These are phyloP conservation scores for Candida oleophila DNA, from an alignment of 805 yeast genomes.

Conservation along the genomic window DNA sequence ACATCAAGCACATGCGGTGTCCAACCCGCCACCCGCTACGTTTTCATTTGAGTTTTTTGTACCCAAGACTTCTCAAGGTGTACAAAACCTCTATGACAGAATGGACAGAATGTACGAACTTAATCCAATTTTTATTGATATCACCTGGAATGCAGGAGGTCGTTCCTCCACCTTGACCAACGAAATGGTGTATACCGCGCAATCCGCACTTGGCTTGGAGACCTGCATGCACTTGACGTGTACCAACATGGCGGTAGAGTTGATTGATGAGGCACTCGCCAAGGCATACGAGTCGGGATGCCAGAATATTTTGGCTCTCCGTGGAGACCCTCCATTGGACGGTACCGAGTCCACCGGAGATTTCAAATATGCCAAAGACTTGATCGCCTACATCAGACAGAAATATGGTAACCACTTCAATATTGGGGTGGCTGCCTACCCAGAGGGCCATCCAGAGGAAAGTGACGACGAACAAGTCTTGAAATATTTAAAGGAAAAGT, in stretches of 20 bases:
- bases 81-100: slow-evolving; percentile 91
- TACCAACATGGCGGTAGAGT: slow-evolving; percentile 82
- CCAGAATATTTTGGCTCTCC: slow-evolving; percentile 87
- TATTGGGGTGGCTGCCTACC: slow-evolving; percentile 96
- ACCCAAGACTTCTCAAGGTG: slow-evolving; percentile 96
- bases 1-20: slow-evolving; percentile 38
- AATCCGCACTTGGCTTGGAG: slow-evolving; percentile 85
- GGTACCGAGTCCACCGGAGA: slow-evolving; percentile 78
- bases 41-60: slow-evolving; percentile 96
- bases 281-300: slow-evolving; percentile 91
- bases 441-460: slow-evolving; percentile 97
- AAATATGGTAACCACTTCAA: slow-evolving; percentile 86
- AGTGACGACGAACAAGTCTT: slow-evolving; percentile 47
- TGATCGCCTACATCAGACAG: slow-evolving; percentile 69
- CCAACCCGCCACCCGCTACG: slow-evolving; percentile 56
- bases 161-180: slow-evolving; percentile 78
- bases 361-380: slow-evolving; percentile 84
- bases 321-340: slow-evolving; percentile 92
- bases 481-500: slow-evolving; percentile 74
- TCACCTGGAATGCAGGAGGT: slow-evolving; percentile 99
- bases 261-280: slow-evolving; percentile 80
- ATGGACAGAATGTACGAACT: slow-evolving; percentile 96
- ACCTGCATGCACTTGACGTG: slow-evolving; percentile 99
- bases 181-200: slow-evolving; percentile 89
- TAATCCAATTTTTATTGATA: slow-evolving; percentile 88